phyloP scores from a whole-genome alignment of 1,284 basidiomycete genomes.

The Chalciporus sp. region DNA sequence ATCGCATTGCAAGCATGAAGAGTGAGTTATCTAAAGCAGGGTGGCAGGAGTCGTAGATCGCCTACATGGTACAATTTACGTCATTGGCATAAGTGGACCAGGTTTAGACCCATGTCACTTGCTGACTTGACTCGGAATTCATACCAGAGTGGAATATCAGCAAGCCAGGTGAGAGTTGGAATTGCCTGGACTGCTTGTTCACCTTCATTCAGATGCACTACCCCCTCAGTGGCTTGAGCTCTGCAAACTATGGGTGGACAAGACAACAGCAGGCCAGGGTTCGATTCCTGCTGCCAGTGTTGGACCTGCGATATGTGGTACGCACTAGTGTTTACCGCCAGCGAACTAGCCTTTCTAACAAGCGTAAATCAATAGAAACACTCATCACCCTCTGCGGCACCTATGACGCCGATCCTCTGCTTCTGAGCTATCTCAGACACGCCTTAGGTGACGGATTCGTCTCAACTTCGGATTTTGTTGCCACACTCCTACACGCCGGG shows the following conservation, averaged over 20 bases:
- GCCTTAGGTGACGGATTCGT: conserved; percentile 60
- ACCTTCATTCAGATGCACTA: conserved; percentile 4
- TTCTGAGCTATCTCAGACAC: conserved; percentile 62
- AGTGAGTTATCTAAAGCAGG: no score
- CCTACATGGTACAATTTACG: neutral
- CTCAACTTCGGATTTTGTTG: conserved; percentile 58
- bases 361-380: conserved; percentile 50
- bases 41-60: no score
- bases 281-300: conserved; percentile 27
- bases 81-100: conserved; percentile 80
- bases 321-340: conserved; percentile 18
- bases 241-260: conserved; percentile 60
- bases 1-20: no score
- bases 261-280: conserved; percentile 42
- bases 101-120: conserved; percentile 57
- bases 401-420: conserved; percentile 63
- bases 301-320: conserved; percentile 51
- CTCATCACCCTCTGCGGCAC: conserved; percentile 63
- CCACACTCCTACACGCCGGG: conserved; percentile 51
- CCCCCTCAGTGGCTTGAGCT: conserved; percentile 60
- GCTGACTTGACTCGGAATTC: conserved; percentile 68
- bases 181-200: neutral
- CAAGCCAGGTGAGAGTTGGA: conserved; percentile 52
- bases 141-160: conserved; percentile 65
- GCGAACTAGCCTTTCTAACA: conserved; percentile 3